Base-by-base conservation (phyloP, 805 yeast species). In the Spathaspora arborariae region DNA sequence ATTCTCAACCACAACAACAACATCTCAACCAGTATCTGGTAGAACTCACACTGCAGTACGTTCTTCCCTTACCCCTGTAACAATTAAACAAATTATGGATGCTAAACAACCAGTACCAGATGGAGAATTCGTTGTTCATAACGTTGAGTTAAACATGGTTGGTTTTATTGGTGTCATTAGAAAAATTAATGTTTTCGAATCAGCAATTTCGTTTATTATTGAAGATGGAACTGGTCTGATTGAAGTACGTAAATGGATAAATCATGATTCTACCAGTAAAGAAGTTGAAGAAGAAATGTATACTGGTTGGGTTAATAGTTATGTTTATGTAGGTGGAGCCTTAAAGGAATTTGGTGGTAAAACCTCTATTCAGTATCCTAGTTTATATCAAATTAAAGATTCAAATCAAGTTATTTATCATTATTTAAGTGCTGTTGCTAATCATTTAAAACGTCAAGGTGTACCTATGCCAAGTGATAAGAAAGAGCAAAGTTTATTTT, bases 171-270 rank as follows among this genome's bases (percentile, higher is more conserved):
- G 90, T 0, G 80, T 85, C 18, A 70, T 86, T n/a, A 74, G 92
- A 58, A 80, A 79, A 48, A 78, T 84, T 13, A 73, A 74, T 2
- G 81, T 81, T 48, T 76, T 75, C 48, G 76, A 85, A 1, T 71
- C 84, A 6, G 79, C 81, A 38, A 65, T 83, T 22, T 65, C 67
- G 18, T 60, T 84, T 39, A 80, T 82, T 16, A 58, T 86, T n/a
- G 94, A 86, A 57, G 95, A 86, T 60, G 92, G 94, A 9, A 82
- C 94, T 45, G 65, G 89, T 0, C 72, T 76, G 3, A 70, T 82
- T 5, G 84, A 82, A 20, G 75, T 85, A 41, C 76, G 85, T 56
- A 76, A 77, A 51, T 86, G 92, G 92, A 58, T 67, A 15, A 64
- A 64, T 39, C 70, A 62, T 34, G 60, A 57, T 37, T 54, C 61